Percentiles rank a stretch among this genome's conserved stretches.
Conservation (phyloP, 2,329 filamentous ascomycete genomes). For the Exophiala viscosa region DNA sequence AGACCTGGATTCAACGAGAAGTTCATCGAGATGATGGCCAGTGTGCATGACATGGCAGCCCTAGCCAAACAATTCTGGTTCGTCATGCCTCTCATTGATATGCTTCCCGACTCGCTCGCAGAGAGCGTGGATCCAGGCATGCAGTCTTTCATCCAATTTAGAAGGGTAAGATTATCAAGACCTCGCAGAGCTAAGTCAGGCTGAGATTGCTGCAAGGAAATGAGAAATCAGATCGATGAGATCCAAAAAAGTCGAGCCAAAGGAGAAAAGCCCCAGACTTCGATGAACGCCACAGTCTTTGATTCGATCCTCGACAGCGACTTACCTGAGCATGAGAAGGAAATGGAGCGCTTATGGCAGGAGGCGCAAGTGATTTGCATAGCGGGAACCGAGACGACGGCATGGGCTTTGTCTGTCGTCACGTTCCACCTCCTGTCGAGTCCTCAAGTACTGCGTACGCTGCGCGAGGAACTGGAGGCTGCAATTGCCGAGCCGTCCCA, state of each 20-base stretch:
- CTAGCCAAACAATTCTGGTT: slow-evolving; percentile 28
- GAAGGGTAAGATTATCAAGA: too few relatives aligned
- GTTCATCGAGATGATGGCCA: slow-evolving; percentile 29
- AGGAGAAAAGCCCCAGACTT: neutral
- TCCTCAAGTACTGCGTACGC: slow-evolving; percentile 1
- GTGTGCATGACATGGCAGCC: slow-evolving; percentile 28
- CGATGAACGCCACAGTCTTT: slow-evolving; percentile 28
- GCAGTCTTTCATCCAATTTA: too few relatives aligned
- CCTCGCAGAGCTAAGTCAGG: neutral
- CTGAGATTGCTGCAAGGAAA: neutral
- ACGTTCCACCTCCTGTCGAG: slow-evolving; percentile 30
- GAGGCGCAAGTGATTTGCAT: slow-evolving; percentile 33
- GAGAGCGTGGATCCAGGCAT: too few relatives aligned
- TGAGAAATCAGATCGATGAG: neutral
- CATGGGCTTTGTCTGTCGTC: slow-evolving; percentile 29
- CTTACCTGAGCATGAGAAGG: slow-evolving; percentile 35
- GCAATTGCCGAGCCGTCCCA: slow-evolving; percentile 1
- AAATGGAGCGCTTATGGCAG: slow-evolving; percentile 31
- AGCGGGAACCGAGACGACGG: slow-evolving; percentile 36
- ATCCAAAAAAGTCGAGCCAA: slow-evolving; percentile 26
- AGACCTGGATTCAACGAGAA: slow-evolving; percentile 29
- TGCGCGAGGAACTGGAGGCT: slow-evolving; percentile 11
- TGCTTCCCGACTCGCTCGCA: slow-evolving; percentile 5
- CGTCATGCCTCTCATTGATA: slow-evolving; percentile 1
- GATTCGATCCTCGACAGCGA: slow-evolving; percentile 29